Evolutionary conservation across 2,329 filamentous ascomycete genomes (phyloP), one percentile per base, ranked within the genome.

Genomic region (Purpureocillium takamizusanense): DNA sequence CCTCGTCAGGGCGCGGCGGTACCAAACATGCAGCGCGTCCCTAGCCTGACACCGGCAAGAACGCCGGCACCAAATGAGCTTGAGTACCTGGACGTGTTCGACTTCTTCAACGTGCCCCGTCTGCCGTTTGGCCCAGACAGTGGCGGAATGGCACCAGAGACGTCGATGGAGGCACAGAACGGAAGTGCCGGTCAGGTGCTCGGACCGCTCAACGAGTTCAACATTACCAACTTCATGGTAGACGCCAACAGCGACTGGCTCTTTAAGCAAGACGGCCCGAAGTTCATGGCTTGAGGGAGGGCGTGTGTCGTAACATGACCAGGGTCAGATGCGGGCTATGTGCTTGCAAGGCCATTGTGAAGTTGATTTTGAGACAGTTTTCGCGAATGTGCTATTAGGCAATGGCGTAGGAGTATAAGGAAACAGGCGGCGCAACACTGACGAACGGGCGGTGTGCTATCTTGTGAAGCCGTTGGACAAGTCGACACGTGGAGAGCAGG

Each of bases 31-130:
- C 72, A 67, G 37, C 63, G 71, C 3, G 49, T 74, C 33, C 64
- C 70, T 3, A 74, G 69, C 48, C 61, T 67, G 16, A 81, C 79
- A 1, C 77, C 79, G 2, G 73, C 75, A 2, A 74, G 78, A 45
- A 83, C 81, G 23, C 84, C 86, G 1, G 83, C 79, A 9, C 76
- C 83, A 2, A 86, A 92, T 48, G 87, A 94, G 53, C 67, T 95
- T 4, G 89, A 94, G 56, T 94, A 94, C 55, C 67, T 95, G 3
- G 88, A 95, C 51, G 85, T 95, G 0, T 95, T 95, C 56, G 86
- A 92, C 50, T 95, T 94, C 55, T 95, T 95, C 69, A 95, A 95
- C 55, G 79, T 94, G 40, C 89, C 89, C 1, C 70, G 87, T 14
- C 65, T 95, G 17, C 73, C 76, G 0, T 60, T 73, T 16, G 63